A percentile compares a stretch with the other conserved stretches of the same genome.
Evolutionary conservation across 2,329 filamentous ascomycete species (phyloP).

Genomic region (Neurospora crassa): DNA sequence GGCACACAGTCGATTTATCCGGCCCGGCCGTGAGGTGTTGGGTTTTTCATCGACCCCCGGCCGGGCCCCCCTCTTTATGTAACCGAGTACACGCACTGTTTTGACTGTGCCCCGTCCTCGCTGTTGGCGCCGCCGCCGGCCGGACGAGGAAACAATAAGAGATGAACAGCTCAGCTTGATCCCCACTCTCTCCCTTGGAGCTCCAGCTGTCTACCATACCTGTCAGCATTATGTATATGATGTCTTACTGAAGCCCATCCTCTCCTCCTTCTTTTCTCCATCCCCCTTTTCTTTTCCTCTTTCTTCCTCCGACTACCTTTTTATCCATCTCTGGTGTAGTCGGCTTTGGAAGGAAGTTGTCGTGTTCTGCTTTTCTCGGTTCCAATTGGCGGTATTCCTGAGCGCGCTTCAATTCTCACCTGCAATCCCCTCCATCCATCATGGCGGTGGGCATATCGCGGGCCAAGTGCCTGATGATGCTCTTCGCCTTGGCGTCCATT

Average conservation of each 20-base stretch:
- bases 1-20: too few relatives aligned
- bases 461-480: background rate
- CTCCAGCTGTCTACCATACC: background rate
- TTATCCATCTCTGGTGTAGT: background rate
- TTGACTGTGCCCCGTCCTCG: background rate
- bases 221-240: too few relatives aligned
- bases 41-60: background rate
- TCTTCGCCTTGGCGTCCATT: conserved; percentile 6
- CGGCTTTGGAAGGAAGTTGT: background rate
- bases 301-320: background rate
- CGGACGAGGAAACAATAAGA: background rate
- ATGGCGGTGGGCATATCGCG: conserved; percentile 1
- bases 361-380: background rate
- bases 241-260: background rate
- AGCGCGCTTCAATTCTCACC: background rate
- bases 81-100: background rate
- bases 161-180: background rate
- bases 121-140: background rate
- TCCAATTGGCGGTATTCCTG: background rate
- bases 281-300: background rate
- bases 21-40: too few relatives aligned
- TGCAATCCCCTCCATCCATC: background rate
- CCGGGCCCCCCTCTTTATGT: background rate
- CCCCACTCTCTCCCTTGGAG: background rate
- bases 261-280: background rate